These are phyloP conservation scores for Litchi chinensis DNA, from an alignment of 345 rosid genomes.

Conservation along the genomic window DNA sequence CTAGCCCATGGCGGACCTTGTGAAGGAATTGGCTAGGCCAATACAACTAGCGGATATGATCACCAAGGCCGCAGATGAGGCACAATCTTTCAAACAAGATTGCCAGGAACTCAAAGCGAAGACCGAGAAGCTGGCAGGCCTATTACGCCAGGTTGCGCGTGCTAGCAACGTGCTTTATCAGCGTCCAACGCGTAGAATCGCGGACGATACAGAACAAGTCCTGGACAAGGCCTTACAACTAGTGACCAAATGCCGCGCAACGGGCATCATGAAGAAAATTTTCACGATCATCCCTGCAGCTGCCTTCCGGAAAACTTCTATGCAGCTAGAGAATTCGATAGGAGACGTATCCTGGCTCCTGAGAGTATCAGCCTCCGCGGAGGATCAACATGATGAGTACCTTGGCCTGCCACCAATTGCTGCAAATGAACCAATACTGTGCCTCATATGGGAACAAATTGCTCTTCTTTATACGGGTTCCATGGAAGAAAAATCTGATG, in stretches of 20 bases:
- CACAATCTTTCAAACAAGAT: slow-evolving; percentile 73
- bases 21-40: slow-evolving; percentile 66
- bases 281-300: slow-evolving; percentile 84
- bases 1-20: slow-evolving; percentile 70
- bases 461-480: slow-evolving; percentile 72
- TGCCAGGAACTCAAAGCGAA: slow-evolving; percentile 70
- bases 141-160: slow-evolving; percentile 79
- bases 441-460: slow-evolving; percentile 87
- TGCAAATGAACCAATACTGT: slow-evolving; percentile 77
- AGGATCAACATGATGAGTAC: slow-evolving; percentile 66
- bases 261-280: slow-evolving; percentile 64
- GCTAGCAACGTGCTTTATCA: slow-evolving; percentile 73
- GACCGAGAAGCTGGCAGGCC: slow-evolving; percentile 67
- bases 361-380: slow-evolving; percentile 59
- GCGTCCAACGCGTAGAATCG: slow-evolving; percentile 76
- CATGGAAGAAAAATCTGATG: slow-evolving; percentile 63
- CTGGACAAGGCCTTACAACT: slow-evolving; percentile 67
- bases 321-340: slow-evolving; percentile 76
- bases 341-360: slow-evolving; percentile 84
- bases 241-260: slow-evolving; percentile 66
- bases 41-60: slow-evolving; percentile 76
- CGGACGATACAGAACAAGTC: slow-evolving; percentile 74
- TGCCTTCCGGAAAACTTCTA: slow-evolving; percentile 61
- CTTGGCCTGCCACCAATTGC: slow-evolving; percentile 86
- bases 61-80: slow-evolving; percentile 64